phyloP scores from a whole-genome alignment of 2,329 filamentous ascomycete genomes.

The Colletotrichum karsti region DNA sequence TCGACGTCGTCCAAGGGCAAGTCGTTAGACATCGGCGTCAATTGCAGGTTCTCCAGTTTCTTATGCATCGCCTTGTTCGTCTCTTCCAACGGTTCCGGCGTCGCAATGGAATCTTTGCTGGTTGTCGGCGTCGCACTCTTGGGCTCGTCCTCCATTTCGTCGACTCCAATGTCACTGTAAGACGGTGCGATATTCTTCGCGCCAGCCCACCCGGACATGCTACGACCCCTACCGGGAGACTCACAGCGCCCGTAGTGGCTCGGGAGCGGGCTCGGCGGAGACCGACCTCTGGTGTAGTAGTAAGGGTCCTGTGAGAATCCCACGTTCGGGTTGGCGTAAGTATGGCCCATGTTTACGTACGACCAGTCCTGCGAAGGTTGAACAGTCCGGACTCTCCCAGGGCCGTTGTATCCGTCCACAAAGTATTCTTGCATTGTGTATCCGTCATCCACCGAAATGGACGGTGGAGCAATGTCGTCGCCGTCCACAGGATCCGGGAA shows the following conservation, averaged over 20 bases:
- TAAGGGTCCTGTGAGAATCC: slow-evolving; percentile 50
- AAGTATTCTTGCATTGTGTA: slow-evolving; percentile 48
- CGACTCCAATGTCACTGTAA: slow-evolving; percentile 44
- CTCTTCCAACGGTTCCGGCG: slow-evolving; percentile 18
- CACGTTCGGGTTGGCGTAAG: slow-evolving; percentile 44
- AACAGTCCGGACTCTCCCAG: slow-evolving; percentile 48
- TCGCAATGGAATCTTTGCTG: slow-evolving; percentile 13
- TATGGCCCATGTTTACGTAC: slow-evolving; percentile 44
- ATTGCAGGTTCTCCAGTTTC: slow-evolving; percentile 24
- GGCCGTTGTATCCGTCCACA: slow-evolving; percentile 44
- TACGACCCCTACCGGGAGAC: slow-evolving; percentile 36
- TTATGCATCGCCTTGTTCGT: slow-evolving; percentile 5
- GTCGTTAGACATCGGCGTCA: slow-evolving; percentile 15
- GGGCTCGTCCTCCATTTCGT: slow-evolving; percentile 27
- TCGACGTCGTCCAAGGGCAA: background rate
- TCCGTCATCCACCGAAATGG: slow-evolving; percentile 50
- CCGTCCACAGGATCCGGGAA: slow-evolving; percentile 61
- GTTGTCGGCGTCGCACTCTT: slow-evolving; percentile 30
- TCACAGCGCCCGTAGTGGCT: slow-evolving; percentile 50
- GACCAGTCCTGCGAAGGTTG: slow-evolving; percentile 54
- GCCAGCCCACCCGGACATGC: slow-evolving; percentile 46
- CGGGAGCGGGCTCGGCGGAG: slow-evolving; percentile 60
- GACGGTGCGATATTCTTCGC: slow-evolving; percentile 48
- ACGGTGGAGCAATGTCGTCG: slow-evolving; percentile 34
- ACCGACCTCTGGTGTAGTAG: slow-evolving; percentile 60